phyloP scores from a whole-genome alignment of 495 filamentous ascomycete species.

The Staphylotrichum tortipilum region DNA sequence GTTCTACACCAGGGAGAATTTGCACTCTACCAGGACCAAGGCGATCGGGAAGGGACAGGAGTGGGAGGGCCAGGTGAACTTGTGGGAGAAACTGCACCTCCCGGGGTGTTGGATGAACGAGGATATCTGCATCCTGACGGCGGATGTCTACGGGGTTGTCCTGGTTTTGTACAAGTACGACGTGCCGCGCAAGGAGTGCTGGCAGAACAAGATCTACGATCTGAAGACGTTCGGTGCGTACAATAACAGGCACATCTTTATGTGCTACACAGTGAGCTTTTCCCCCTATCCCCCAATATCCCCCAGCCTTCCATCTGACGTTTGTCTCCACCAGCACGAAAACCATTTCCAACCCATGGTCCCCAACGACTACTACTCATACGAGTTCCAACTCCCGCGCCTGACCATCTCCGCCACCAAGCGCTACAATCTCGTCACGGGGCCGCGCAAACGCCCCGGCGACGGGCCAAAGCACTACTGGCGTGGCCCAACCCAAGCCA shows the following conservation, averaged over 20 bases:
- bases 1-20: constrained; percentile 11
- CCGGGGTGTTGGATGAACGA: constrained; percentile 16
- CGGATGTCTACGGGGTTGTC: constrained; percentile 18
- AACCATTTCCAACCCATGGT: constrained; percentile 21
- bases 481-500: too few species aligned
- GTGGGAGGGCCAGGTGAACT: constrained; percentile 1
- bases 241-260: constrained; percentile 22
- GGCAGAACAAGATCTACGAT: constrained; percentile 11
- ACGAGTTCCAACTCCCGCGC: constrained; percentile 22
- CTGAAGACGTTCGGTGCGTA: constrained; percentile 18
- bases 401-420: constrained; percentile 11
- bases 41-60: background rate
- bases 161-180: constrained; percentile 19
- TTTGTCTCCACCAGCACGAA: too few species aligned
- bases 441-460: background rate
- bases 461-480: constrained; percentile 7
- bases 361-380: constrained; percentile 17
- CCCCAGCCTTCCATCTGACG: too few species aligned
- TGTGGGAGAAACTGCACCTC: constrained; percentile 19
- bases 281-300: too few species aligned
- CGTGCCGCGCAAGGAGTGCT: background rate
- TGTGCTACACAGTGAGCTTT: constrained; percentile 13
- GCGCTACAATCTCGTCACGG: constrained; percentile 8
- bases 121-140: constrained; percentile 17
- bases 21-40: background rate